Evolutionary conservation across 768 basidiomycete species (phyloP), one percentile per base, ranked within the genome.

Genomic region (Kwoniella europaea): DNA sequence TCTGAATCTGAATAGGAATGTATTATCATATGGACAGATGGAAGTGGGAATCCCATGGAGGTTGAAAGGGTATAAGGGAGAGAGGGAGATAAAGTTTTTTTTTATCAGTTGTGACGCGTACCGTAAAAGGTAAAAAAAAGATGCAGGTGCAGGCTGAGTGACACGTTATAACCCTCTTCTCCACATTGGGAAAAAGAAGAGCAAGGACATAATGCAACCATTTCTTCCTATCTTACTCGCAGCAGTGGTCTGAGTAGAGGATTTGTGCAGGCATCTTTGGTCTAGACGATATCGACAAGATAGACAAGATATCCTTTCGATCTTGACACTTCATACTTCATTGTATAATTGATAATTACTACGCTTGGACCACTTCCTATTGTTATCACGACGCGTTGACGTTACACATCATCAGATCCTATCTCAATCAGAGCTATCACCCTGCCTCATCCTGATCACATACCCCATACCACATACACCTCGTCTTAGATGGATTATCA

Each of bases 401-500:
- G 35, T 35, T 35, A 50, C 18, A 13, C 46, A 13, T 50, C 18
- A 50, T 50, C 46, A 50, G 12, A 50, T 18, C 1, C 16, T 46
- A 13, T 5, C n/a, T 50, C 10, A 10, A 10, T 12, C 44, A 46
- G 7, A 46, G n/a, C n/a, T 16, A 46, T 50, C 46, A 50, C 24
- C 3, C 57, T 35, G 29, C 24, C 13, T 58, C 57, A 41, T 13
- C 15, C 29, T 35, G 4, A 15, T 44, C n/a, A 7, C 5, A 10
- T 24, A 18, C 58, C 15, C 42, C 59, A 41, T 52, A 18, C 57
- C 24, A 4, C 24, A 13, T n/a, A 13, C 29, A 13, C 15, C 22
- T 58, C 29, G 57, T 58, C 3, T 52, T 44, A 27, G 29, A 64
- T 64, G 63, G 41, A 52, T 29, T 64, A 55, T 52, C 44, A 27